Percentiles rank a stretch among this genome's conserved stretches.
Conservation (phyloP, 805 yeast genomes). For the Metschnikowia aberdeeniae region DNA sequence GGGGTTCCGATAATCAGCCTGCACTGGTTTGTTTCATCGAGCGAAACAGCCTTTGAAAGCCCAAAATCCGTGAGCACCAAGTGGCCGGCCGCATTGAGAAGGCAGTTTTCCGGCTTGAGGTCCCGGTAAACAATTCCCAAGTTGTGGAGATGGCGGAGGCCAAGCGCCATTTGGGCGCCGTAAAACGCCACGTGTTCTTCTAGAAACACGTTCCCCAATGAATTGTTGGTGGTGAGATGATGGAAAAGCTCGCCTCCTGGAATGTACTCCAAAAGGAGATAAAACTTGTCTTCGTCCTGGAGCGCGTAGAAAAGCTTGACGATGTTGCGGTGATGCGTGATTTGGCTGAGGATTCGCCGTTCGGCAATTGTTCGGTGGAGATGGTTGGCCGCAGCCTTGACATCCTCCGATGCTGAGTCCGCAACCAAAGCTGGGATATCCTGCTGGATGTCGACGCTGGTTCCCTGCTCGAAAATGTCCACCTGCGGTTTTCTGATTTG, state of each 20-base stretch:
- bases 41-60: slow-evolving; percentile 45
- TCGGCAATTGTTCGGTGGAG: slow-evolving; percentile 19
- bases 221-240: slow-evolving; percentile 30
- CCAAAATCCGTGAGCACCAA: slow-evolving; percentile 86
- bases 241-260: slow-evolving; percentile 46
- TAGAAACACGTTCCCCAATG: slow-evolving; percentile 47
- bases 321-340: slow-evolving; percentile 44
- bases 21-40: slow-evolving; percentile 40
- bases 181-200: slow-evolving; percentile 67
- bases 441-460: slow-evolving; percentile 9
- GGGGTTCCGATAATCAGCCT: slow-evolving; percentile 61
- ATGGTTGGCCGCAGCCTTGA: slow-evolving; percentile 12
- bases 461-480: slow-evolving; percentile 22
- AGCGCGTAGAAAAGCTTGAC: slow-evolving; percentile 43
- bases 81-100: slow-evolving; percentile 74
- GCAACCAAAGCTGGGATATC: slow-evolving; percentile 21
- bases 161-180: slow-evolving; percentile 76
- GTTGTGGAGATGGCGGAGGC: slow-evolving; percentile 68
- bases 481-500: slow-evolving; percentile 34
- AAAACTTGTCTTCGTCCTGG: slow-evolving; percentile 42
- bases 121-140: slow-evolving; percentile 86
- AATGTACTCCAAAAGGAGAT: slow-evolving; percentile 40
- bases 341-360: slow-evolving; percentile 15
- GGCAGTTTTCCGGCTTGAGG: slow-evolving; percentile 84
- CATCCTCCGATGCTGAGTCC: slow-evolving; percentile 2